Conservation (phyloP, 495 filamentous ascomycete genomes). For the Trichoderma erinaceum region DNA sequence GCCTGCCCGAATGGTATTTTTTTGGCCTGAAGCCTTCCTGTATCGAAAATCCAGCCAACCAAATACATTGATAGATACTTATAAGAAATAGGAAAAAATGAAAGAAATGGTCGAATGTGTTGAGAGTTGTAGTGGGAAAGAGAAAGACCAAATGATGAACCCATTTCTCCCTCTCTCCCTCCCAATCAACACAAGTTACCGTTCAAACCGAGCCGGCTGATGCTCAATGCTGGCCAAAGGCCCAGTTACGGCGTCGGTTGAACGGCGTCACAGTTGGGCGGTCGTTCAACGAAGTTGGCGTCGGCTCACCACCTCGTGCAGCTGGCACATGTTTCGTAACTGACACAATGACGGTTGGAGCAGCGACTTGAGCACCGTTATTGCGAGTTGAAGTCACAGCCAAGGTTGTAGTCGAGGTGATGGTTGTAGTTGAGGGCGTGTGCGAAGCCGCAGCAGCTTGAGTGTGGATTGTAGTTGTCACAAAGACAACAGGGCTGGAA, state of each 20-base stretch:
- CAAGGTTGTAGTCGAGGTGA: neutral
- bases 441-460: neutral
- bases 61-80: neutral
- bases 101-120: neutral
- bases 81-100: neutral
- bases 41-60: conserved; percentile 9
- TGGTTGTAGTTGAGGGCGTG: neutral
- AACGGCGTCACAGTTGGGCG: conserved; percentile 10
- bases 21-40: neutral
- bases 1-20: no score
- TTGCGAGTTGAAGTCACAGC: neutral
- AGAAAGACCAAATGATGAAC: neutral
- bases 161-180: neutral
- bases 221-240: neutral
- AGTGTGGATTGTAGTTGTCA: neutral
- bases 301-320: neutral
- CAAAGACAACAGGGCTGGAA: neutral
- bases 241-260: neutral
- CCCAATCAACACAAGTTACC: neutral
- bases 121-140: neutral
- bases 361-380: neutral
- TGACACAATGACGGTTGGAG: neutral
- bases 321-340: neutral
- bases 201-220: neutral
- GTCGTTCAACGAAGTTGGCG: neutral